Conservation (phyloP, 2,329 filamentous ascomycete genomes). For the Daldinia eschscholtzii region DNA sequence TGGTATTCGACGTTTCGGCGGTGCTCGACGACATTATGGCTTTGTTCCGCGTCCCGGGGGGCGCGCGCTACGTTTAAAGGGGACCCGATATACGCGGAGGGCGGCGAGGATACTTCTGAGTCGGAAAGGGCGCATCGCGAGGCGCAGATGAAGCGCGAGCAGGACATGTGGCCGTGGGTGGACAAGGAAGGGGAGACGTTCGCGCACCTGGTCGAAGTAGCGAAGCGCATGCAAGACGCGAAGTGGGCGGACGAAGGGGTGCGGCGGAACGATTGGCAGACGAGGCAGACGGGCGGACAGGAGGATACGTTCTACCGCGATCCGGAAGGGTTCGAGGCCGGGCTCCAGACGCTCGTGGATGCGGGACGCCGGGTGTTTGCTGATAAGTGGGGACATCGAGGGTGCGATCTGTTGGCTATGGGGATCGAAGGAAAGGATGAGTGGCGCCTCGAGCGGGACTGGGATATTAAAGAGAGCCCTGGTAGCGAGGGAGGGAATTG, state of each 20-base stretch:
- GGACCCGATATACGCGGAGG: conserved; percentile 50
- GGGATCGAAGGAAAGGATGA: conserved; percentile 53
- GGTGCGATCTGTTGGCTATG: conserved; percentile 53
- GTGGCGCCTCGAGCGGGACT: conserved; percentile 56
- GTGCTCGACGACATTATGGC: conserved; percentile 59
- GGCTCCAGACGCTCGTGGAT: conserved; percentile 53
- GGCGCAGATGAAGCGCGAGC: conserved; percentile 49
- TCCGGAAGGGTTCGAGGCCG: conserved; percentile 54
- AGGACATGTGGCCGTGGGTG: conserved; percentile 50
- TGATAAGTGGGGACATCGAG: conserved; percentile 59
- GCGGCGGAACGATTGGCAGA: conserved; percentile 57
- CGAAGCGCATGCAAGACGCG: conserved; percentile 50
- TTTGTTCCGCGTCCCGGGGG: conserved; percentile 57
- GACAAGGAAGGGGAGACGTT: conserved; percentile 55
- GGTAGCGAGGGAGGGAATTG: conserved; percentile 50
- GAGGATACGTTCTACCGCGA: conserved; percentile 61
- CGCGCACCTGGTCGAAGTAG: conserved; percentile 53
- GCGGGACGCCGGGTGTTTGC: conserved; percentile 54
- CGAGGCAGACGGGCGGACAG: conserved; percentile 57
- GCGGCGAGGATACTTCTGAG: conserved; percentile 19
- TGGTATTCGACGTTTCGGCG: conserved; percentile 58
- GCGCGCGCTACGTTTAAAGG: conserved; percentile 52
- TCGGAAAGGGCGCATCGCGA: conserved; percentile 45
- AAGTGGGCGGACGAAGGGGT: conserved; percentile 45
- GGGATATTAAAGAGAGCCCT: conserved; percentile 48